phyloP scores from a whole-genome alignment of 352 stramenopile species.

The Phytopythium sindhum region DNA sequence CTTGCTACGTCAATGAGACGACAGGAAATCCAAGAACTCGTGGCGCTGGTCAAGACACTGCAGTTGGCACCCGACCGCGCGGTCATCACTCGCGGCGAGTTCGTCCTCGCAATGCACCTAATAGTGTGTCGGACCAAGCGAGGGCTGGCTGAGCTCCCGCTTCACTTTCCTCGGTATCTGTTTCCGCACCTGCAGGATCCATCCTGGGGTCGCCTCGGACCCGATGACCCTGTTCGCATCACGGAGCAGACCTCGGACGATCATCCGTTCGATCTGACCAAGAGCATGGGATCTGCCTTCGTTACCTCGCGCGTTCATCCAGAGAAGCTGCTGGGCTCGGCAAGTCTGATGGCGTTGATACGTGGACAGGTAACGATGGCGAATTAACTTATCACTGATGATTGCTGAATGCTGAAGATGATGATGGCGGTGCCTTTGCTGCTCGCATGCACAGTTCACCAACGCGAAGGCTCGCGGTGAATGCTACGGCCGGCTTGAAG shows the following conservation, averaged over 20 bases:
- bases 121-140: slow-evolving; percentile 40
- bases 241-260: not conserved
- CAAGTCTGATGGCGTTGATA: not conserved
- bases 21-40: slow-evolving; percentile 20
- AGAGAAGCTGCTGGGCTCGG: slow-evolving; percentile 2
- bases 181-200: slow-evolving; percentile 21
- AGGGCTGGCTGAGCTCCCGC: slow-evolving; percentile 20
- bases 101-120: slow-evolving; percentile 36
- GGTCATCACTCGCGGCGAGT: slow-evolving; percentile 17
- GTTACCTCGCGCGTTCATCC: not conserved
- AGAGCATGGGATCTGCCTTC: slow-evolving; percentile 6
- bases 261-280: slow-evolving; percentile 6
- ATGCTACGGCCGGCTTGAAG: not conserved
- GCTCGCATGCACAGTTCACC: not conserved
- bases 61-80: slow-evolving; percentile 9
- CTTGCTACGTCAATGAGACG: not conserved
- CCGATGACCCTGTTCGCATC: not conserved
- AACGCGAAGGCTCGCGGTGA: not conserved
- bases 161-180: slow-evolving; percentile 23
- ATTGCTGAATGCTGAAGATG: not conserved
- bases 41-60: slow-evolving; percentile 22
- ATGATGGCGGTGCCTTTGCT: not conserved
- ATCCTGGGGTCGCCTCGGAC: not conserved
- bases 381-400: too few relatives aligned
- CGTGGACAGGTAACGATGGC: slow-evolving; percentile 1